These are phyloP conservation scores for Neonectria hederae DNA, from an alignment of 2,329 filamentous ascomycete species.

Conservation along the genomic window DNA sequence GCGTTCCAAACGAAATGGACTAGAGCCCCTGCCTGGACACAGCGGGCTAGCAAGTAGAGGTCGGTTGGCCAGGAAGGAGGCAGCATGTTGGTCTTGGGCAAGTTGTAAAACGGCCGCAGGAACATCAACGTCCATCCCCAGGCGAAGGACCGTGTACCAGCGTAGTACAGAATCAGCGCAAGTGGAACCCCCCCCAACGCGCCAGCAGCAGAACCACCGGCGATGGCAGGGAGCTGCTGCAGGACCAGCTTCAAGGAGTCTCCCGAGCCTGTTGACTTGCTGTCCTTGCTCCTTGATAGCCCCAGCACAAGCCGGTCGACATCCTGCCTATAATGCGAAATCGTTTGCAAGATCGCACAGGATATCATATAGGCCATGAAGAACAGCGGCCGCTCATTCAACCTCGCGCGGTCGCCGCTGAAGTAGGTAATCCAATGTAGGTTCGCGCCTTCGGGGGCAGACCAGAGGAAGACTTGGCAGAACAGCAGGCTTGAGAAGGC, in stretches of 20 bases:
- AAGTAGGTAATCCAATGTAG: constrained; percentile 79
- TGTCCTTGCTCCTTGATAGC: constrained; percentile 40
- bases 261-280: constrained; percentile 36
- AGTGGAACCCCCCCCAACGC: constrained; percentile 53
- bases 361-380: constrained; percentile 75
- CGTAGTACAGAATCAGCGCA: constrained; percentile 67
- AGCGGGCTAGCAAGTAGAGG: constrained; percentile 64
- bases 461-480: constrained; percentile 82
- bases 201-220: constrained; percentile 51
- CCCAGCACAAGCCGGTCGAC: constrained; percentile 69
- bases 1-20: constrained; percentile 79
- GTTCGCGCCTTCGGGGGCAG: constrained; percentile 65
- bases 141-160: constrained; percentile 68
- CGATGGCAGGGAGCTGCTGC: constrained; percentile 52
- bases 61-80: constrained; percentile 67
- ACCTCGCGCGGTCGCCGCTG: constrained; percentile 74
- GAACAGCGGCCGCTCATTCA: constrained; percentile 90
- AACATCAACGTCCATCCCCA: constrained; percentile 78
- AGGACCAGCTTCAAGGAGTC: constrained; percentile 49
- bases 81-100: constrained; percentile 76
- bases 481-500: constrained; percentile 80
- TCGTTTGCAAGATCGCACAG: constrained; percentile 75
- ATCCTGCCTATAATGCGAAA: constrained; percentile 76
- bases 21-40: constrained; percentile 69
- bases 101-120: constrained; percentile 76